Evolutionary conservation across 352 stramenopile genomes (phyloP).

Genomic region (Elongisporangium undulatum): DNA sequence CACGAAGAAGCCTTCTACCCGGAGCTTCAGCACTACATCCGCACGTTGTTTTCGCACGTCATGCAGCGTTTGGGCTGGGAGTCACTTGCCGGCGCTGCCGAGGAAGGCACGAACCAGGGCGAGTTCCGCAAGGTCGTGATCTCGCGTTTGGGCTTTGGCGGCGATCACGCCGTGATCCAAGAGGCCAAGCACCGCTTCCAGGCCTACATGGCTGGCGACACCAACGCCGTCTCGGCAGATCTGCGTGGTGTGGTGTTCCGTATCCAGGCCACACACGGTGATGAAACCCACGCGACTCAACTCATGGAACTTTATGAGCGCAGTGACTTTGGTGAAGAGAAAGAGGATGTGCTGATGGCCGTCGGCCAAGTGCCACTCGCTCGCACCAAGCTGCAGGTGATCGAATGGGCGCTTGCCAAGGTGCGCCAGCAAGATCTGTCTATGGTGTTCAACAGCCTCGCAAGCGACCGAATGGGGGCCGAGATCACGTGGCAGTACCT

Average conservation of each 20-base stretch:
- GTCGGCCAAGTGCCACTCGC: conserved; percentile 45
- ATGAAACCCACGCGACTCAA: conserved; percentile 39
- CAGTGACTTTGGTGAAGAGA: conserved; percentile 65
- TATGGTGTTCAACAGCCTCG: conserved; percentile 46
- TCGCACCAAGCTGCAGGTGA: conserved; percentile 42
- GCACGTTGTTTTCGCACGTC: conserved; percentile 42
- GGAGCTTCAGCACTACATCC: conserved; percentile 48
- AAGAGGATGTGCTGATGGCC: conserved; percentile 47
- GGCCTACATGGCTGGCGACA: conserved; percentile 39
- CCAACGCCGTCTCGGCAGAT: conserved; percentile 42
- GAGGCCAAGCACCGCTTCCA: conserved; percentile 57
- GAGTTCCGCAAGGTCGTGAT: conserved; percentile 68
- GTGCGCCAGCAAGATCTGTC: conserved; percentile 69
- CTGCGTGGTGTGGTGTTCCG: conserved; percentile 51
- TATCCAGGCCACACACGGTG: conserved; percentile 37
- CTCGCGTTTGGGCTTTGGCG: conserved; percentile 38
- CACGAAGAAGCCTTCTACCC: conserved; percentile 46
- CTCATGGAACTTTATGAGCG: conserved; percentile 59
- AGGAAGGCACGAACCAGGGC: conserved; percentile 33
- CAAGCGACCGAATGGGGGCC: conserved; percentile 32
- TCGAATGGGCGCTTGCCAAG: conserved; percentile 71
- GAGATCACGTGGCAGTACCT: conserved; percentile 68
- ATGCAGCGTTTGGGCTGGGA: conserved; percentile 61
- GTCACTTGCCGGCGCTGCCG: conserved; percentile 7
- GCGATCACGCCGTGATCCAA: conserved; percentile 41